Conservation (phyloP, 345 rosid species). For the Citrus glauca region DNA sequence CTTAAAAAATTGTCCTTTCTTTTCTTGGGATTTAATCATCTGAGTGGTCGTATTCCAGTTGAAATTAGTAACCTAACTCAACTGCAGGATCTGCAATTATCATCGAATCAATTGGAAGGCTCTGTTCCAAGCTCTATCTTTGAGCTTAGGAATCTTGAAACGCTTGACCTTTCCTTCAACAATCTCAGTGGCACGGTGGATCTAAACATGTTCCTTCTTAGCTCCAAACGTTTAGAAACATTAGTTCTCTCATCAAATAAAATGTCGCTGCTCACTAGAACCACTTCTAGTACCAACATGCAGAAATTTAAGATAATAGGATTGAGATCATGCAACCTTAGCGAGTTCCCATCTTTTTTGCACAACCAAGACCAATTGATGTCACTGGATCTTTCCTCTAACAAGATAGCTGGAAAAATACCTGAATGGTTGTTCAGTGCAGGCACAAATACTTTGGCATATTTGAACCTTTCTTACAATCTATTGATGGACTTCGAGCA, state of each 20-base stretch:
- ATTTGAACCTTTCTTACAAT: not conserved
- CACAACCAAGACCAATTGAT: not conserved
- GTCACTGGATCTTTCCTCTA: not conserved
- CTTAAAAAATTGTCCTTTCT: too few species aligned
- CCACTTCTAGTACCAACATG: too few species aligned
- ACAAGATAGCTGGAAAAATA: not conserved
- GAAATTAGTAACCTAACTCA: not conserved
- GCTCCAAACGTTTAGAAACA: not conserved
- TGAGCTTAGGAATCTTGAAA: not conserved
- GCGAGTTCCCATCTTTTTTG: not conserved
- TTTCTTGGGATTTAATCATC: too few species aligned
- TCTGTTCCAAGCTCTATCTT: not conserved
- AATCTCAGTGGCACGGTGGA: conserved; percentile 9
- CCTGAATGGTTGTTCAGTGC: not conserved
- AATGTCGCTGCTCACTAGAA: not conserved
- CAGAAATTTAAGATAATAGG: not conserved
- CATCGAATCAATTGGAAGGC: not conserved
- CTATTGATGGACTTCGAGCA: not conserved
- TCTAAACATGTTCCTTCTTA: too few species aligned
- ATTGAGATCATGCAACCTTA: not conserved
- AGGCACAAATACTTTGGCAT: not conserved
- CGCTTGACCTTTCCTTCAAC: not conserved
- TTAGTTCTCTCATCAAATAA: conserved; percentile 14
- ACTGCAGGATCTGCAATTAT: rapidly evolving
- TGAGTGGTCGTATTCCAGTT: not conserved